Base-by-base conservation (phyloP, 2,329 filamentous ascomycete genomes). In the Rutstroemia sydowiana region DNA sequence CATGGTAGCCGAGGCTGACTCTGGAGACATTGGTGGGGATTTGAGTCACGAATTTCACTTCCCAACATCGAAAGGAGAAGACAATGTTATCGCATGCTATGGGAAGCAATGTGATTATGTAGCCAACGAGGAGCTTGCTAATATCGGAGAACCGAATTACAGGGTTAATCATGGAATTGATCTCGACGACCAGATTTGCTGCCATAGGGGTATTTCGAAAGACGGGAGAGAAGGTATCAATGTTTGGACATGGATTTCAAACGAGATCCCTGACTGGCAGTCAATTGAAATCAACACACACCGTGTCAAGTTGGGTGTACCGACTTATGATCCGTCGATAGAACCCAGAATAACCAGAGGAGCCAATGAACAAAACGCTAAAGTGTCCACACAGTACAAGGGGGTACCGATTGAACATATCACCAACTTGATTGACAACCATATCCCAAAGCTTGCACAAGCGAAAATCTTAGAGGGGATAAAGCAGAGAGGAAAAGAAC, bases 1-100 rank as follows among this genome's bases (percentile, higher is more conserved):
- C 59, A 68, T 95, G 0, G 84, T 95, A 18, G 92, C 92, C 1
- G 82, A 88, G 60, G 93, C 93, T 6, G 91, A 91, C 66, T 96
- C 92, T 1, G 93, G 93, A n/a, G 88, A 89, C 59, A 98, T 98
- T 80, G 93, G 93, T 30, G 93, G 93, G 11, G 85, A 84, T 59
- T 71, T 95, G 34, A 97, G 91, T 67, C 93, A 98, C 66, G 93
- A 98, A 64, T 98, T 95, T 65, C 93, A 96, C 65, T 84, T 95
- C 46, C 78, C 85, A 1, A 88, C 84, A 28, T 65, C 78, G 0
- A 83, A 86, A 45, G 93, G 93, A 7, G 93, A 97, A 66, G 93
- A 98, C 63, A 84, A 81, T 1, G 77, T 98, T 34, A 80, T 95
- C 56, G 84, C 75, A 56, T 98, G 93, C 67, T n/a, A n/a, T n/a